Base-by-base conservation (phyloP, 2,329 filamentous ascomycete species). In the Trichoderma pleuroti region DNA sequence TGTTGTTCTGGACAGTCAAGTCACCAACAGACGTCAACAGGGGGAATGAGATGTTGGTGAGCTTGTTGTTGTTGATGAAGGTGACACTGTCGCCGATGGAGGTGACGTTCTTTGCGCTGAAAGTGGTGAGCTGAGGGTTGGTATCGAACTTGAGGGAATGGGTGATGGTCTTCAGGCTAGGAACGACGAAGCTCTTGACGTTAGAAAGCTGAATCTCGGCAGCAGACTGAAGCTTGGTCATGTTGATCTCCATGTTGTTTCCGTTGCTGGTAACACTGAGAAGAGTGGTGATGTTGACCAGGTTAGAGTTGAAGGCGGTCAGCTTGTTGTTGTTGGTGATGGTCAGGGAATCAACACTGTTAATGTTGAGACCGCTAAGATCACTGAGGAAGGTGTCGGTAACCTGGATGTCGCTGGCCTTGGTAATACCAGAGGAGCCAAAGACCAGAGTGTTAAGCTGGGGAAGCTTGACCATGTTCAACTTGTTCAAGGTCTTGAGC, bases 321-420 rank as follows among this genome's bases (percentile, higher is more conserved):
- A 99, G 87, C 79, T 91, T 91, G 73, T 84, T 84, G 89, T 98
- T 98, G 90, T 97, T 97, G 87, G 93, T 91, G 82, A 99, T 91
- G 81, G 92, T 86, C 80, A 99, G 88, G 75, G 84, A 86, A 70
- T 88, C 86, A 68, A 93, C 90, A n/a, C 87, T 86, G 74, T 88
- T 82, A 74, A 98, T 86, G 80, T 93, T 92, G 80, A 99, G 92
- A 78, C 93, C 94, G 75, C 91, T 86, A 72, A 99, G 88, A 74
- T 87, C 89, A 80, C 85, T 87, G 76, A 99, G 88, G 82, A 91
- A 90, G 64, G 96, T 99, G 85, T 99, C 96, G 82, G 90, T 88
- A 80, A 99, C 94, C 75, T 84, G 82, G 76, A 99, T 87, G 73
- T 84, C 87, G 74, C 83, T 84, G 72, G 92, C 92, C 80, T 89